Evolutionary conservation across 1,284 basidiomycete species (phyloP).

Genomic region (Pascua guehoae): DNA sequence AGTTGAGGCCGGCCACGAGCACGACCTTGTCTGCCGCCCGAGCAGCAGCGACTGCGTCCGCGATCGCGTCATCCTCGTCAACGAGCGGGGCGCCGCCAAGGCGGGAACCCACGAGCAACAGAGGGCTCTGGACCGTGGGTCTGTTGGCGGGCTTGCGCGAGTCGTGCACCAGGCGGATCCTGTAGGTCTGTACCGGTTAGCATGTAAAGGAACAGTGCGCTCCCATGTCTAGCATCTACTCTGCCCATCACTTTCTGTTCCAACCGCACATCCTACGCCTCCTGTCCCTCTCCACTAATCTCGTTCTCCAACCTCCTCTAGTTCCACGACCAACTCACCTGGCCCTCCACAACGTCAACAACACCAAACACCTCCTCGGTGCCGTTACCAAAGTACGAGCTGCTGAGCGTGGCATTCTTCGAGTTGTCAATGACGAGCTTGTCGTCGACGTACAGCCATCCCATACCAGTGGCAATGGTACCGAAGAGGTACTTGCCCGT

Average conservation of each 20-base stretch:
- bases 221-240: too few relatives aligned
- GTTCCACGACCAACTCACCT: conserved; percentile 14
- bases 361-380: conserved; percentile 19
- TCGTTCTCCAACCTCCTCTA: too few relatives aligned
- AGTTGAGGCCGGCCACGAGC: conserved; percentile 62
- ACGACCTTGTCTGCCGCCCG: conserved; percentile 59
- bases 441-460: conserved; percentile 59
- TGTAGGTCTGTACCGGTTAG: conserved; percentile 16
- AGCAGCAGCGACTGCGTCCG: conserved; percentile 60
- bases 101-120: conserved; percentile 53
- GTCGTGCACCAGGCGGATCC: conserved; percentile 26
- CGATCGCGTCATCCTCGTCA: conserved; percentile 56
- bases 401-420: conserved; percentile 42
- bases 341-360: conserved; percentile 26
- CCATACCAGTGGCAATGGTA: conserved; percentile 26
- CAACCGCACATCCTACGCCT: too few relatives aligned
- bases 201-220: too few relatives aligned
- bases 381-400: conserved; percentile 26
- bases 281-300: too few relatives aligned
- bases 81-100: conserved; percentile 53
- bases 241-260: too few relatives aligned
- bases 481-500: conserved; percentile 34
- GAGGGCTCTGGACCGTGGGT: conserved; percentile 64
- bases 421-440: conserved; percentile 65
- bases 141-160: conserved; percentile 52